Evolutionary conservation across 768 basidiomycete species (phyloP).

Genomic region (Trametes meyenii): DNA sequence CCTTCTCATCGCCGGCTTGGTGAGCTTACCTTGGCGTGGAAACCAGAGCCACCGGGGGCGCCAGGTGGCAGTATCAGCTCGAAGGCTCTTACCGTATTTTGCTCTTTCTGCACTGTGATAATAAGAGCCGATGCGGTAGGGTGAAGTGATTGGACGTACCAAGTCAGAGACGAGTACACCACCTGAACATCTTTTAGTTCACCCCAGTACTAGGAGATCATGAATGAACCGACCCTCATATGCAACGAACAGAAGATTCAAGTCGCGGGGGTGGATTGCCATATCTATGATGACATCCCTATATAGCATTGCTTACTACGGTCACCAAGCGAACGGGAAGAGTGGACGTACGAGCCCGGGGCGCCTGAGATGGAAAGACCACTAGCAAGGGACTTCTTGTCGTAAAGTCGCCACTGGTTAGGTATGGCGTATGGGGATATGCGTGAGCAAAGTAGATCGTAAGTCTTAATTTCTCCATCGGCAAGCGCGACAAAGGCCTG

Average conservation of each 20-base stretch:
- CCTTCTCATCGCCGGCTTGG: neutral
- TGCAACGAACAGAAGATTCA: constrained; percentile 74
- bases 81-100: constrained; percentile 58
- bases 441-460: constrained; percentile 70
- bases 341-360: constrained; percentile 41
- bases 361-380: constrained; percentile 42
- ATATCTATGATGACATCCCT: constrained; percentile 56
- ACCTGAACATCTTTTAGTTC: constrained; percentile 38
- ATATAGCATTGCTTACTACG: neutral
- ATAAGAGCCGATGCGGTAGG: neutral
- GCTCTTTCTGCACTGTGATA: constrained; percentile 47
- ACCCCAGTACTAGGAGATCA: neutral
- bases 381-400: constrained; percentile 52
- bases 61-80: constrained; percentile 77
- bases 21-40: constrained; percentile 51
- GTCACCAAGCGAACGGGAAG: neutral
- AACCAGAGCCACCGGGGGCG: constrained; percentile 77
- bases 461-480: constrained; percentile 68
- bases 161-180: constrained; percentile 64
- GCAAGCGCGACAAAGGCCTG: constrained; percentile 53
- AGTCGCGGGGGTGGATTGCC: constrained; percentile 69
- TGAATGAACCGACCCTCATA: constrained; percentile 58
- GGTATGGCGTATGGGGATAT: constrained; percentile 70
- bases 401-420: constrained; percentile 76
- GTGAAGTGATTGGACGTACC: constrained; percentile 37